A percentile compares a stretch with the other conserved stretches of the same genome.
Conservation (phyloP, 306 rosid genomes). For the Quercus ilex region DNA sequence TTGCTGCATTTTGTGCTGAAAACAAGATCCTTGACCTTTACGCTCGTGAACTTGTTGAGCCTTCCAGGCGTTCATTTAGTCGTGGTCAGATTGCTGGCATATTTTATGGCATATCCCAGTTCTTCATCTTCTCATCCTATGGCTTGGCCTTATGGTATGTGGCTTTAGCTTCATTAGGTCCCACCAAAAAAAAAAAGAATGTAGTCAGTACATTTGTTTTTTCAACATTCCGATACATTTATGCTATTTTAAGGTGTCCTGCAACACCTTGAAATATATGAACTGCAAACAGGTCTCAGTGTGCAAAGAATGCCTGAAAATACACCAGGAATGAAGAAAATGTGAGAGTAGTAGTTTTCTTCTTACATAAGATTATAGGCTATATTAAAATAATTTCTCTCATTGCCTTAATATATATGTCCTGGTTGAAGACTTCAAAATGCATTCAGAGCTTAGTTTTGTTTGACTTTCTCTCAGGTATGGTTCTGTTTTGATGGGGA, state of each 20-base stretch:
- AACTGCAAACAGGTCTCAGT: neutral
- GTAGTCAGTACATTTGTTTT: neutral
- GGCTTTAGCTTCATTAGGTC: conserved; percentile 8
- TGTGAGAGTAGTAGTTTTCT: neutral
- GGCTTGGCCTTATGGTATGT: conserved; percentile 93
- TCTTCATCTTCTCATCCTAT: conserved; percentile 95
- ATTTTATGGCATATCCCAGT: conserved; percentile 81
- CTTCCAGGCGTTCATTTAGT: conserved; percentile 67
- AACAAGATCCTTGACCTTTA: conserved; percentile 75
- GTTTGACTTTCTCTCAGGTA: conserved; percentile 54
- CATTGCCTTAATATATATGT: neutral
- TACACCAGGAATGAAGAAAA: neutral
- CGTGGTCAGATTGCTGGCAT: conserved; percentile 94
- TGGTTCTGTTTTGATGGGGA: conserved; percentile 88
- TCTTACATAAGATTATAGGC: neutral
- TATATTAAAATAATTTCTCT: neutral
- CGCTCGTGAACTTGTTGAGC: conserved; percentile 71
- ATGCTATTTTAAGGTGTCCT: neutral
- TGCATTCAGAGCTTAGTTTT: conserved; percentile 7
- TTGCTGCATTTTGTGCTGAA: conserved; percentile 94
- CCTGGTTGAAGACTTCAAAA: neutral
- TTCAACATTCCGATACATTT: neutral
- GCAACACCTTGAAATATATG: neutral
- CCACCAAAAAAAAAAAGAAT: neutral
- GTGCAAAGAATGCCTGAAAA: neutral